A percentile compares a stretch with the other conserved stretches of the same genome.
Conservation (phyloP, 1,139 yeast species). For the Candida smagusa region DNA sequence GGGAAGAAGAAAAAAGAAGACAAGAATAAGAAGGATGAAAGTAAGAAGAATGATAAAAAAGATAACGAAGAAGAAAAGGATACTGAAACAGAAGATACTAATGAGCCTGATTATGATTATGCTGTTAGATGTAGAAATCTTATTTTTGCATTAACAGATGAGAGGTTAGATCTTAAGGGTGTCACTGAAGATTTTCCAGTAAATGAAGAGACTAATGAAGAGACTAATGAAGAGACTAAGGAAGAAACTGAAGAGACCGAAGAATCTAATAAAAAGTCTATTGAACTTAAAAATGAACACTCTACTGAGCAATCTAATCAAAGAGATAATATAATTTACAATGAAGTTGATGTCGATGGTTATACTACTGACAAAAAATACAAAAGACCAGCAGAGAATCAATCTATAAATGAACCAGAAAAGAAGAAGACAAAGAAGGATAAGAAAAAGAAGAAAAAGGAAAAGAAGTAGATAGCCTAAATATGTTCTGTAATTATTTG, state of each 20-base stretch:
- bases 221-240: constrained; percentile 8
- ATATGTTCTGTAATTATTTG: background rate
- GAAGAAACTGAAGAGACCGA: constrained; percentile 2
- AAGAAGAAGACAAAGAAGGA: constrained; percentile 9
- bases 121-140: constrained; percentile 45
- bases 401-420: constrained; percentile 7
- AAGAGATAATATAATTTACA: constrained; percentile 6
- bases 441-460: constrained; percentile 9
- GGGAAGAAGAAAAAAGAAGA: constrained; percentile 15
- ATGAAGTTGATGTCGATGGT: constrained; percentile 8
- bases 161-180: constrained; percentile 33
- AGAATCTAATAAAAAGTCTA: background rate
- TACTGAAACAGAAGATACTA: constrained; percentile 6
- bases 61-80: constrained; percentile 10
- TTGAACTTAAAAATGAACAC: background rate
- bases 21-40: constrained; percentile 13
- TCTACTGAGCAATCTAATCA: background rate
- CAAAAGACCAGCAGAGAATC: constrained; percentile 4
- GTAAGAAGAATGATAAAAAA: constrained; percentile 8
- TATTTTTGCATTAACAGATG: constrained; percentile 34
- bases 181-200: constrained; percentile 16
- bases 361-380: constrained; percentile 4
- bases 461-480: constrained; percentile 7
- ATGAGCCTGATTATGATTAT: constrained; percentile 28
- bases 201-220: constrained; percentile 7